These are phyloP conservation scores for Sutorius australiensis DNA, from an alignment of 768 basidiomycete species.

Conservation along the genomic window DNA sequence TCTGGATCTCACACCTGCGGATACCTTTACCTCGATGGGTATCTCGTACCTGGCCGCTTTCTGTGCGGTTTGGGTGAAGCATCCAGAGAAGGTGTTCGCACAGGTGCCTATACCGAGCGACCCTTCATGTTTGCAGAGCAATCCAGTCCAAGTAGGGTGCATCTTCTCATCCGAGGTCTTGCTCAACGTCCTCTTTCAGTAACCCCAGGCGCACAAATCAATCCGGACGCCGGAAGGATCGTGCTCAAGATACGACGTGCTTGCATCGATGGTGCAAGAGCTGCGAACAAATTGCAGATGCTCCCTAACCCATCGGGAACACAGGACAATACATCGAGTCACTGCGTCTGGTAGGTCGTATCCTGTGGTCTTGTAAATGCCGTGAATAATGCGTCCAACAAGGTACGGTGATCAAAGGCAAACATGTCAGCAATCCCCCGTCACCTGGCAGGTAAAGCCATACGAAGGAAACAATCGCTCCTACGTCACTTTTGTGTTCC, in stretches of 20 bases:
- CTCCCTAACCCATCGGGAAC: slow-evolving; percentile 37
- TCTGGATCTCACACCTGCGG: slow-evolving; percentile 50
- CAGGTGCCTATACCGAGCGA: slow-evolving; percentile 46
- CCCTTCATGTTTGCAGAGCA: slow-evolving; percentile 58
- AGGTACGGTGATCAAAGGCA: slow-evolving; percentile 48
- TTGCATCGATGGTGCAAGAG: slow-evolving; percentile 29
- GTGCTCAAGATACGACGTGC: slow-evolving; percentile 43
- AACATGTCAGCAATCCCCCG: slow-evolving; percentile 38
- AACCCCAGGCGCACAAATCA: slow-evolving; percentile 20
- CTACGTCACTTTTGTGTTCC: slow-evolving; percentile 65
- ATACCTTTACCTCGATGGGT: slow-evolving; percentile 64
- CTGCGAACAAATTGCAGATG: slow-evolving; percentile 42
- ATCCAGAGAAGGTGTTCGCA: slow-evolving; percentile 50
- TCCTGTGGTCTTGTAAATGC: background rate
- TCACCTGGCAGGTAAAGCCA: slow-evolving; percentile 54
- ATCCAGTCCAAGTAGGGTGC: slow-evolving; percentile 34
- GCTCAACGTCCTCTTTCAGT: background rate
- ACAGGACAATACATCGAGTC: slow-evolving; percentile 37
- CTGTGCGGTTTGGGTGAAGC: slow-evolving; percentile 54
- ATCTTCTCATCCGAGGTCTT: background rate
- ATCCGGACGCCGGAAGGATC: slow-evolving; percentile 48
- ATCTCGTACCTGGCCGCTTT: slow-evolving; percentile 59
- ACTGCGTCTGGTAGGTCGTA: slow-evolving; percentile 44
- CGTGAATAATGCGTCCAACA: slow-evolving; percentile 6
- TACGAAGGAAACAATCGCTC: slow-evolving; percentile 41